Conservation (phyloP, 1,284 basidiomycete genomes). For the Ganoderma meredithae region DNA sequence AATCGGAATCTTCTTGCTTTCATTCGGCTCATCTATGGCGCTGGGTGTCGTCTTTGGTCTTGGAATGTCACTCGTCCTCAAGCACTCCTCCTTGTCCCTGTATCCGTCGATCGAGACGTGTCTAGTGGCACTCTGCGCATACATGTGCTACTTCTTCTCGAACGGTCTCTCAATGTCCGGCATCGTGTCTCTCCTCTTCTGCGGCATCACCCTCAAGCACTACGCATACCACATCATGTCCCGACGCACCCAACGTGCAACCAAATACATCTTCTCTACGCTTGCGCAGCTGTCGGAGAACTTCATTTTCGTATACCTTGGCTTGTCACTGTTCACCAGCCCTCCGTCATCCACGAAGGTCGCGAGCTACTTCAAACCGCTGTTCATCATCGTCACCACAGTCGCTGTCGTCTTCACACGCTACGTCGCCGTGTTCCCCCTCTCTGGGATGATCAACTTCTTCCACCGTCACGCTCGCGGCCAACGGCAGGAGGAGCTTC, state of each 20-base stretch:
- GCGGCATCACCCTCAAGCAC: conserved; percentile 98
- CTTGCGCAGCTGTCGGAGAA: conserved; percentile 97
- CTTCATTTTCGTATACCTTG: conserved; percentile 99
- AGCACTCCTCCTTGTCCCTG: conserved; percentile 89
- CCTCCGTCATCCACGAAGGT: conserved; percentile 75
- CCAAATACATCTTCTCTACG: conserved; percentile 95
- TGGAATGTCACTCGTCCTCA: conserved; percentile 90
- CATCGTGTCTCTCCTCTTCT: conserved; percentile 98
- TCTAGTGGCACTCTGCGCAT: conserved; percentile 92
- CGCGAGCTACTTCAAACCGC: conserved; percentile 90
- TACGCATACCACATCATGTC: conserved; percentile 99
- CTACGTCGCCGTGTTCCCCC: conserved; percentile 95
- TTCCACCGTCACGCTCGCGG: conserved; percentile 86
- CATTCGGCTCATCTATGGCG: conserved; percentile 94
- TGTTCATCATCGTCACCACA: conserved; percentile 92
- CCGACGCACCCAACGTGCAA: conserved; percentile 89
- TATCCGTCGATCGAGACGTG: conserved; percentile 96
- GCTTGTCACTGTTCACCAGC: conserved; percentile 93
- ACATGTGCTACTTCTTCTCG: conserved; percentile 99
- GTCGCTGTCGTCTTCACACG: conserved; percentile 94
- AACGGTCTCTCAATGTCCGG: conserved; percentile 95
- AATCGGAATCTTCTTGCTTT: conserved; percentile 94
- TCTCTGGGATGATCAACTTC: conserved; percentile 96
- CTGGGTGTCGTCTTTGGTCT: conserved; percentile 94
- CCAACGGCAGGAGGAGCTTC: conserved; percentile 86